These are phyloP conservation scores for Candida tetrigidarum DNA, from an alignment of 1,139 yeast species.

Conservation along the genomic window DNA sequence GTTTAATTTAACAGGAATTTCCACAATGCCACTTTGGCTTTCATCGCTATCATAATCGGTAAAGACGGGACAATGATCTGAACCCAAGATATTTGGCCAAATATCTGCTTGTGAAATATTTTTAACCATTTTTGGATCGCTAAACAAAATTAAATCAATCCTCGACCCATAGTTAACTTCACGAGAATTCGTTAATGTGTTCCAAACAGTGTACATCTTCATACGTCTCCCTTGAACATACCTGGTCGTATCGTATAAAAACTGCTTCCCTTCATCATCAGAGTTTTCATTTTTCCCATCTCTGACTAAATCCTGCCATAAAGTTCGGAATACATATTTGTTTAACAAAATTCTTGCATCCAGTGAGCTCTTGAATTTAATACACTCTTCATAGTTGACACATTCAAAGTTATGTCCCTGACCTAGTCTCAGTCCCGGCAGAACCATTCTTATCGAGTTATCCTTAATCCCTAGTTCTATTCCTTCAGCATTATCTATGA, in stretches of 20 bases:
- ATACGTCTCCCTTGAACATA: conserved; percentile 55
- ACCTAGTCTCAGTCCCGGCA: too few relatives aligned
- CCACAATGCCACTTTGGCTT: conserved; percentile 9
- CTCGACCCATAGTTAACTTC: conserved; percentile 88
- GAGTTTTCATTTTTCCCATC: conserved; percentile 4
- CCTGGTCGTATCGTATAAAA: conserved; percentile 71
- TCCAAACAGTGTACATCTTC: conserved; percentile 92
- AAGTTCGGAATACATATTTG: conserved; percentile 29
- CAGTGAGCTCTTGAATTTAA: conserved; percentile 44
- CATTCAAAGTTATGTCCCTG: conserved; percentile 48
- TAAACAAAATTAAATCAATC: conserved; percentile 64
- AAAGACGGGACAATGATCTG: conserved; percentile 93
- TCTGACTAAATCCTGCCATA: conserved; percentile 14
- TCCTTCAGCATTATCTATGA: conserved; percentile 81
- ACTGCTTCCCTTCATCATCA: conserved; percentile 19
- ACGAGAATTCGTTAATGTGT: conserved; percentile 75
- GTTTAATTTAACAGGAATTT: conserved; percentile 26
- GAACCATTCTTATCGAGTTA: conserved; percentile 22
- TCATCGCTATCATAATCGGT: conserved; percentile 55
- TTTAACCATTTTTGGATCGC: conserved; percentile 14
- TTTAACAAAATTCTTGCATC: conserved; percentile 50
- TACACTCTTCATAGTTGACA: conserved; percentile 38
- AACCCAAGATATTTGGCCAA: conserved; percentile 73
- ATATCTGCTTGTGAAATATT: conserved; percentile 57
- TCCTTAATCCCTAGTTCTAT: conserved; percentile 47